Conservation (phyloP, 2,329 filamentous ascomycete genomes). For the Graphilbum fragrans region DNA sequence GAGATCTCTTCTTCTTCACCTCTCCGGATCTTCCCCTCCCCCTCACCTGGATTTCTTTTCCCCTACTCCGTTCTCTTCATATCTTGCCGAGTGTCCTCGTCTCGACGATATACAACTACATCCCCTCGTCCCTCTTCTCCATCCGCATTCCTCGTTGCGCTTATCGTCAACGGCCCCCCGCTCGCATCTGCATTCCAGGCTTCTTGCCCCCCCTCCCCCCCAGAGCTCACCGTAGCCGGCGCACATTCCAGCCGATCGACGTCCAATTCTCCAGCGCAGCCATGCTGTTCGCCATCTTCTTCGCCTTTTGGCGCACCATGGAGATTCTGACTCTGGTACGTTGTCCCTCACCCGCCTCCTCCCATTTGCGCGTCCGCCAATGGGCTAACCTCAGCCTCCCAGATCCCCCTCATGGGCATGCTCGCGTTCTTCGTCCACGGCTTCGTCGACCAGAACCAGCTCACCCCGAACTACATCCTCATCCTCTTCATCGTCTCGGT, state of each 20-base stretch:
- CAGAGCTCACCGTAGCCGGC: not conserved
- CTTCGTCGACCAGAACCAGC: slow-evolving; percentile 41
- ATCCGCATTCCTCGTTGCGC: too few species aligned
- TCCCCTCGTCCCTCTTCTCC: too few species aligned
- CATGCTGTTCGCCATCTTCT: slow-evolving; percentile 53
- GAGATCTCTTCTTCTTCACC: too few species aligned
- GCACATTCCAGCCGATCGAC: not conserved
- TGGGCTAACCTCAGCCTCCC: not conserved
- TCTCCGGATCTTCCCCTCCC: too few species aligned
- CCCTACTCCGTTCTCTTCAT: too few species aligned
- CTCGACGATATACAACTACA: too few species aligned
- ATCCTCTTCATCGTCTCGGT: slow-evolving; percentile 57
- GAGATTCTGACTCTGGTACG: slow-evolving; percentile 51
- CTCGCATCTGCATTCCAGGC: too few species aligned
- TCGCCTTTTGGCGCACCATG: slow-evolving; percentile 48
- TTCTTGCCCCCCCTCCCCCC: too few species aligned
- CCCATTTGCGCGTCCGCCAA: not conserved
- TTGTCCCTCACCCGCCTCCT: not conserved
- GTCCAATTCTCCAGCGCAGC: not conserved
- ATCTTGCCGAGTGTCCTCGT: too few species aligned
- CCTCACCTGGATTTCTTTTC: too few species aligned
- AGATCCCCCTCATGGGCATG: slow-evolving; percentile 57
- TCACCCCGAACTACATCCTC: slow-evolving; percentile 51
- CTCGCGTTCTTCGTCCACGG: slow-evolving; percentile 53
- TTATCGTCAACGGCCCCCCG: too few species aligned